Conservation (phyloP, 2,329 filamentous ascomycete genomes). For the Claviceps pusilla region DNA sequence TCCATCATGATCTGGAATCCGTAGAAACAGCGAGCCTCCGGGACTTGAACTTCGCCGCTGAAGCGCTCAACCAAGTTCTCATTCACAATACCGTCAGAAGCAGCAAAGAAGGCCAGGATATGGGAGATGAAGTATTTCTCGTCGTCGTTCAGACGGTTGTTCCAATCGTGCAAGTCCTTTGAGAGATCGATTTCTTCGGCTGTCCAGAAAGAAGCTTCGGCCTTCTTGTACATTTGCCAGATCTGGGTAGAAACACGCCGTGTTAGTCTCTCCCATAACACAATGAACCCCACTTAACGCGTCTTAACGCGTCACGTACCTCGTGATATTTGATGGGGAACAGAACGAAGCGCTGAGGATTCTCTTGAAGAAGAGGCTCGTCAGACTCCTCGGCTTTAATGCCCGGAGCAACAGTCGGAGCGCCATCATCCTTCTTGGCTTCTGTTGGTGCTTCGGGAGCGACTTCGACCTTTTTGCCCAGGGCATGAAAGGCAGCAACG, state of each 20-base stretch:
- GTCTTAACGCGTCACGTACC: slow-evolving; percentile 54
- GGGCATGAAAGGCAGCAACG: slow-evolving; percentile 32
- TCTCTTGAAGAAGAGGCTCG: slow-evolving; percentile 89
- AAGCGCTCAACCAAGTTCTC: slow-evolving; percentile 98
- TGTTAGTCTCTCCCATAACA: not conserved
- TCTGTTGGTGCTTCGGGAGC: slow-evolving; percentile 43
- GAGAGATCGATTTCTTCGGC: slow-evolving; percentile 98
- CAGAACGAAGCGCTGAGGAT: slow-evolving; percentile 87
- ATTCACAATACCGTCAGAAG: slow-evolving; percentile 97
- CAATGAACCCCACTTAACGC: slow-evolving; percentile 46
- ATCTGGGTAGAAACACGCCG: slow-evolving; percentile 42
- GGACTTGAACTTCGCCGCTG: slow-evolving; percentile 90
- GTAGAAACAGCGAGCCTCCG: slow-evolving; percentile 98
- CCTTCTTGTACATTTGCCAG: slow-evolving; percentile 99
- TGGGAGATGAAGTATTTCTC: slow-evolving; percentile 98
- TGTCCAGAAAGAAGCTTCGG: slow-evolving; percentile 98
- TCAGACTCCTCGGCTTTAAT: slow-evolving; percentile 58
- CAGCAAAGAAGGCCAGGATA: slow-evolving; percentile 97
- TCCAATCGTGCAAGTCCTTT: slow-evolving; percentile 98
- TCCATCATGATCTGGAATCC: slow-evolving; percentile 99
- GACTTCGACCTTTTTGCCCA: slow-evolving; percentile 41
- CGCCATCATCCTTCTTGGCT: slow-evolving; percentile 19
- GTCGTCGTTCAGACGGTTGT: slow-evolving; percentile 90
- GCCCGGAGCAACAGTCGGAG: slow-evolving; percentile 28
- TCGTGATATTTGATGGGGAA: slow-evolving; percentile 99